A percentile compares a stretch with the other conserved stretches of the same genome.
These are phyloP conservation scores for Colletotrichum truncatum DNA, from an alignment of 2,329 filamentous ascomycete genomes.

Conservation along the genomic window DNA sequence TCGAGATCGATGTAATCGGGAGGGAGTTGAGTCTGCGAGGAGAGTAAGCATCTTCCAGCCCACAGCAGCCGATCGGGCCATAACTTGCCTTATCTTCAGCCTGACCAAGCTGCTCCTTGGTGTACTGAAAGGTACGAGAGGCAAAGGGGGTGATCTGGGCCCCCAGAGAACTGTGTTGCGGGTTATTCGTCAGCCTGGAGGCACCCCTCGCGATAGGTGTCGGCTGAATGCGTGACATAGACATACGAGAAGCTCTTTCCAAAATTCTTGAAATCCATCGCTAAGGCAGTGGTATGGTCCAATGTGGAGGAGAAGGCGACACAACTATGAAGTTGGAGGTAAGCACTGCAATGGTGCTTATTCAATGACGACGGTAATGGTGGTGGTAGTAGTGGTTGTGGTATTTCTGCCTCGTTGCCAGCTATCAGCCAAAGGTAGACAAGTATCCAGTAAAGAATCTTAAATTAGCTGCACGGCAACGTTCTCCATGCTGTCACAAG, in stretches of 20 bases:
- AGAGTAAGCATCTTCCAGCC: too few species aligned
- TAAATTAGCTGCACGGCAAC: conserved; percentile 22
- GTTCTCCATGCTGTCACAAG: conserved; percentile 24
- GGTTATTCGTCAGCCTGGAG: conserved; percentile 27
- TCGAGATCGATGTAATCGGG: conserved; percentile 98
- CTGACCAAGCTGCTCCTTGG: conserved; percentile 96
- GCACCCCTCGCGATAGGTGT: background rate
- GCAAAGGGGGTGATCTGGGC: conserved; percentile 92
- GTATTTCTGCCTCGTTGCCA: conserved; percentile 23
- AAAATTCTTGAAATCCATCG: conserved; percentile 69
- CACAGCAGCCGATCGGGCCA: too few species aligned
- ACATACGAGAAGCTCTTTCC: conserved; percentile 64
- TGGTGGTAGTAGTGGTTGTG: background rate
- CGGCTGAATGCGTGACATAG: conserved; percentile 39
- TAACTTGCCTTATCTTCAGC: conserved; percentile 84
- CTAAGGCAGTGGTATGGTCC: conserved; percentile 31
- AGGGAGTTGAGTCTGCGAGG: conserved; percentile 97
- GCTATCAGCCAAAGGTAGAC: conserved; percentile 21
- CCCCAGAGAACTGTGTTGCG: conserved; percentile 66
- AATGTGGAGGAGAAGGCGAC: background rate
- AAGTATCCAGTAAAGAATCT: conserved; percentile 22
- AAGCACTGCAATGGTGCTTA: background rate
- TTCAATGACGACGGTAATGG: background rate
- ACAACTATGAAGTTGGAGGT: background rate
- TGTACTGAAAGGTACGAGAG: conserved; percentile 93